Conservation (phyloP, 106 monocot genomes). For the Agapanthus africanus region DNA sequence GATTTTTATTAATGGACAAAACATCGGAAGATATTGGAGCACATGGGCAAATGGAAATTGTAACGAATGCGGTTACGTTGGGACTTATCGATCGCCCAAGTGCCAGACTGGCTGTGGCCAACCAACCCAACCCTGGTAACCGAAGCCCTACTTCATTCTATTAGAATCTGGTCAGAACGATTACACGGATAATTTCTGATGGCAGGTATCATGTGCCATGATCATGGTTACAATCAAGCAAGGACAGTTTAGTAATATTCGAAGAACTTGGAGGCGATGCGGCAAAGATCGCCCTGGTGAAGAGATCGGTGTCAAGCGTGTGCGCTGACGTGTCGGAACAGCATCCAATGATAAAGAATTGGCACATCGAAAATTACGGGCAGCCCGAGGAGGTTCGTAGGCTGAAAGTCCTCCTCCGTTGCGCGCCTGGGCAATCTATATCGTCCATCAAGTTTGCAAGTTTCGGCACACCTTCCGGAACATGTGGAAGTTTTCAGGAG, state of each 20-base stretch:
- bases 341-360: conserved; percentile 76
- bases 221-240: conserved; percentile 73
- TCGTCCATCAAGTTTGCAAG: conserved; percentile 90
- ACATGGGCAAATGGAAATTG: conserved; percentile 58
- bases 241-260: conserved; percentile 77
- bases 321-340: conserved; percentile 83
- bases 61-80: conserved; percentile 57
- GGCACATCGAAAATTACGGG: conserved; percentile 57
- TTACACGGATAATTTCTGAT: too few relatives aligned
- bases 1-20: conserved; percentile 89
- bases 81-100: conserved; percentile 59
- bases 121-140: conserved; percentile 92
- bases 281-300: conserved; percentile 56
- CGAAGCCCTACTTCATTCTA: too few relatives aligned
- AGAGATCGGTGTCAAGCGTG: conserved; percentile 62
- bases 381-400: conserved; percentile 39
- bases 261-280: conserved; percentile 90
- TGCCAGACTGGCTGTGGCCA: conserved; percentile 82
- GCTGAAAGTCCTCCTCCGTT: conserved; percentile 70
- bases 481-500: conserved; percentile 78
- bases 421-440: conserved; percentile 65
- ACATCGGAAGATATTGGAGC: conserved; percentile 92
- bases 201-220: conserved; percentile 97
- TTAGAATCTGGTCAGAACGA: too few relatives aligned
- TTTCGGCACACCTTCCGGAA: conserved; percentile 82